Percentiles rank a stretch among this genome's conserved stretches.
Evolutionary conservation across 1,139 yeast genomes (phyloP).

Genomic region (Suhomyces ambrosiae): DNA sequence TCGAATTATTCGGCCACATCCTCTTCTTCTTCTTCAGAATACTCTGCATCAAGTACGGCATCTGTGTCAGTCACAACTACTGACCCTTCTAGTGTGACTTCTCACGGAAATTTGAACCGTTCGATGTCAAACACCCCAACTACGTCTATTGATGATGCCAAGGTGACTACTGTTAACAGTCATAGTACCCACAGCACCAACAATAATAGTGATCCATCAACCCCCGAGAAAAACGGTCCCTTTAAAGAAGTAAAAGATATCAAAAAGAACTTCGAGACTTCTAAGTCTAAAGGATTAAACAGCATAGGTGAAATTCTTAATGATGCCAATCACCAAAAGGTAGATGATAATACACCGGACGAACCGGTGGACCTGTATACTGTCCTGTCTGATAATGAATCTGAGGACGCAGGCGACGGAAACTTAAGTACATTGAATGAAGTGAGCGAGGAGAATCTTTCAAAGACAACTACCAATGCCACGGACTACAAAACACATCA

Average conservation of each 20-base stretch:
- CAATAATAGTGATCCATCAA: constrained; percentile 2
- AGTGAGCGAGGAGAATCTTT: constrained; percentile 15
- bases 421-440: constrained; percentile 17
- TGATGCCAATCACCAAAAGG: background rate
- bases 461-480: constrained; percentile 9
- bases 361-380: constrained; percentile 3
- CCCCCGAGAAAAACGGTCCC: constrained; percentile 5
- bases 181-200: background rate
- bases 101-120: constrained; percentile 31
- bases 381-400: no score
- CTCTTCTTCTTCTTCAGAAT: constrained; percentile 13
- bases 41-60: constrained; percentile 10
- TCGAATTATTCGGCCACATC: constrained; percentile 6
- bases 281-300: background rate
- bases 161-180: background rate
- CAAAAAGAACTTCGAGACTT: background rate
- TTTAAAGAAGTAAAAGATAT: constrained; percentile 7
- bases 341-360: background rate
- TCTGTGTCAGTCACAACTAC: constrained; percentile 15
- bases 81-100: constrained; percentile 22
- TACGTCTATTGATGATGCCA: constrained; percentile 28
- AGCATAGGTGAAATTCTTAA: background rate
- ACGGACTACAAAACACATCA: constrained; percentile 2
- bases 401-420: constrained; percentile 8
- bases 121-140: constrained; percentile 41